Base-by-base conservation (phyloP, 2,329 filamentous ascomycete species). In the Pseudogymnoascus sp. region DNA sequence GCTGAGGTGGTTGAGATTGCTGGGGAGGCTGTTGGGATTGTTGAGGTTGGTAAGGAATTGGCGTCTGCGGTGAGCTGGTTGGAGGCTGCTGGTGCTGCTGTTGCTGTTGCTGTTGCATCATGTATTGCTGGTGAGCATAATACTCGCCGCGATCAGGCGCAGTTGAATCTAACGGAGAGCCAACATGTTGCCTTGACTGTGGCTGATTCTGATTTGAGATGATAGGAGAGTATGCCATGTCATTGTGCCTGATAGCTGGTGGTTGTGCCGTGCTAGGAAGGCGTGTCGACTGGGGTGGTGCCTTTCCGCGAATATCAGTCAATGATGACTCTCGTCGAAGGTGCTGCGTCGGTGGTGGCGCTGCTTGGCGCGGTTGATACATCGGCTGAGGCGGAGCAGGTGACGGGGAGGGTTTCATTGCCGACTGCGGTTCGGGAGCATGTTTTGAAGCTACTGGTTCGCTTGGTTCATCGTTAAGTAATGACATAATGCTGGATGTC, bases 401-500 rank as follows among this genome's bases (percentile, higher is more conserved):
- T 28, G 71, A 69, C 34, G 68, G 71, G 11, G 68, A 68, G 21
- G 64, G 61, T 36, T 69, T 67, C 28, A 68, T 56, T 56, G 37
- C 18, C 59, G 59, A 56, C n/a, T 56, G 49, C 16, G 28, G 49
- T 18, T 56, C 49, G 2, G 23, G 46, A 16, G 59, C 34, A 18
- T 65, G 61, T 7, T 66, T 63, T 14, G 64, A 63, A 4, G 68
- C 65, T 25, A 70, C 65, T 62, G 77, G 75, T 1, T 77, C 73
- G n/a, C 78, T 78, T 5, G 79, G 75, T 62, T 87, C 85, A 65
- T 87, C 83, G 67, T 86, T 86, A 2, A 88, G 76, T 65, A 88
- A 72, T 0, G 84, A 83, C 80, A 87, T 85, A 65, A 88, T 79
- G 66, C 77, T 87, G 12, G 84, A 86, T 6, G 80, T 85, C 75